Conservation (phyloP, 306 rosid genomes). For the Hippophae rhamnoides region DNA sequence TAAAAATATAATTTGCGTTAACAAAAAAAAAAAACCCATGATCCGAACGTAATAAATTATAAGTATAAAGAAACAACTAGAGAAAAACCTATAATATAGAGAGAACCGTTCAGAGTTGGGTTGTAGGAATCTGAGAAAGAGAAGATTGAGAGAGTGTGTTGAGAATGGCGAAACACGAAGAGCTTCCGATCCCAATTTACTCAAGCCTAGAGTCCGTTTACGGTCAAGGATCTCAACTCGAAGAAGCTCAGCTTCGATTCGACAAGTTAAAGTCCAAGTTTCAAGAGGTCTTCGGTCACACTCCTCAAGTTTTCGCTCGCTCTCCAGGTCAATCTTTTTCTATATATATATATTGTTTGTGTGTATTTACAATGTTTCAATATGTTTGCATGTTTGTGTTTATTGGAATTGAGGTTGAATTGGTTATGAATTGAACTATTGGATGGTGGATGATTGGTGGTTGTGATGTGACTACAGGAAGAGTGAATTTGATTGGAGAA, state of each 20-base stretch:
- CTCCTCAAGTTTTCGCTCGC: constrained; percentile 74
- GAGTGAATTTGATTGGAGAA: constrained; percentile 98
- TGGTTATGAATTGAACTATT: neutral
- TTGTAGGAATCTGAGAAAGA: neutral
- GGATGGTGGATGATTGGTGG: neutral
- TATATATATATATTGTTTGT: neutral
- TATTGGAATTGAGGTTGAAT: neutral
- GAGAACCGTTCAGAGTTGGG: neutral
- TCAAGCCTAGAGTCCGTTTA: constrained; percentile 52
- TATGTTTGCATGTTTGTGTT: no score
- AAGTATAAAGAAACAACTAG: no score
- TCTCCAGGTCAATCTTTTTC: constrained; percentile 56
- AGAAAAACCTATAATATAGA: no score
- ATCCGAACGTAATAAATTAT: no score
- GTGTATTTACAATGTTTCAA: neutral
- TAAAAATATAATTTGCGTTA: no score
- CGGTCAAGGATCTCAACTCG: constrained; percentile 58
- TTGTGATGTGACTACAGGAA: constrained; percentile 39
- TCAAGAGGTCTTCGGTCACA: constrained; percentile 36
- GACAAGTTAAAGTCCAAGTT: constrained; percentile 52
- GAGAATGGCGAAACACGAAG: constrained; percentile 67
- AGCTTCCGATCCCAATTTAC: constrained; percentile 71
- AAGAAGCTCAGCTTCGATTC: constrained; percentile 77
- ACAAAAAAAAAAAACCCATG: no score
- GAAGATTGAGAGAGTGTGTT: neutral